Conservation (phyloP, 176 grass and related monocot species). For the Chrysopogon serrulatus region DNA sequence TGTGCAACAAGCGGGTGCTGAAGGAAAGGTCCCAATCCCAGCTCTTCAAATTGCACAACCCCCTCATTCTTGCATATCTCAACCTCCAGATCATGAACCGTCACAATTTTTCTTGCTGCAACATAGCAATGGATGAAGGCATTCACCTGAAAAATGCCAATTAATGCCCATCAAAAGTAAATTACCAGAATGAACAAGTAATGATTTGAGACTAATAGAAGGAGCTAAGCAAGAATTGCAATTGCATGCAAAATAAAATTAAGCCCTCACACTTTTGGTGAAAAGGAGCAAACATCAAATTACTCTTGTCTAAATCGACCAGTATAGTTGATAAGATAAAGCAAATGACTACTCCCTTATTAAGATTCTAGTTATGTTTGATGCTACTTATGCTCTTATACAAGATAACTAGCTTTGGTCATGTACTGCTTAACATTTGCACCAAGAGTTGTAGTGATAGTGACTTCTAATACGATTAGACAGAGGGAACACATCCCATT, state of each 20-base stretch:
- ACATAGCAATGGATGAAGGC: slow-evolving; percentile 91
- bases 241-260: not conserved
- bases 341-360: not conserved
- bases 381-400: not conserved
- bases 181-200: slow-evolving; percentile 5
- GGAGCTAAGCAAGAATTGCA: not conserved
- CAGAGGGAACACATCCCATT: not conserved
- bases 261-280: not conserved
- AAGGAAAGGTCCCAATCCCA: slow-evolving; percentile 73
- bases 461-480: not conserved
- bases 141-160: slow-evolving; percentile 63
- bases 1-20: slow-evolving; percentile 59
- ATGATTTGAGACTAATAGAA: slow-evolving; percentile 17
- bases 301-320: not conserved
- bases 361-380: not conserved
- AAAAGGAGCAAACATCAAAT: slow-evolving; percentile 1
- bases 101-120: slow-evolving; percentile 61
- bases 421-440: slow-evolving; percentile 5
- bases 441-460: not conserved
- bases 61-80: slow-evolving; percentile 90
- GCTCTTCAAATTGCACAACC: slow-evolving; percentile 69
- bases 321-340: slow-evolving; percentile 19
- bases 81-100: slow-evolving; percentile 74
- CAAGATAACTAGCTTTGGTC: not conserved
- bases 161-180: slow-evolving; percentile 21